phyloP scores from a whole-genome alignment of 257 asterid genomes.

The Nicotiana paniculata region DNA sequence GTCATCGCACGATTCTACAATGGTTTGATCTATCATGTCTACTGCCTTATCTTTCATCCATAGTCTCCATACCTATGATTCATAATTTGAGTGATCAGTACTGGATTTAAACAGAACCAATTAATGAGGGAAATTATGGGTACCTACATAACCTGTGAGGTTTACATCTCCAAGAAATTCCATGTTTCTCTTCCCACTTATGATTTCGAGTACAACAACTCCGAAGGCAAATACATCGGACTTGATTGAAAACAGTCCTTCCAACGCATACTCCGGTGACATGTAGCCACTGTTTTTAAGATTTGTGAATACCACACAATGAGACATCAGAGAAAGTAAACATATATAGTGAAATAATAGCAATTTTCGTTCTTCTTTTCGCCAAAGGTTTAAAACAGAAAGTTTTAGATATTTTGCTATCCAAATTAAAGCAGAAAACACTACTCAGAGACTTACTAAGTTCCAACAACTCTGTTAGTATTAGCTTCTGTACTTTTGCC shows the following conservation, averaged over 20 bases:
- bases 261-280: slow-evolving; percentile 28
- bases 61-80: slow-evolving; percentile 24
- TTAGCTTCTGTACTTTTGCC: slow-evolving; percentile 8
- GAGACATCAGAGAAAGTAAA: neutral
- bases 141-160: slow-evolving; percentile 28
- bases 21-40: slow-evolving; percentile 11
- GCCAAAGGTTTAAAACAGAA: neutral
- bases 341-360: neutral
- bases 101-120: neutral
- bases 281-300: slow-evolving; percentile 18
- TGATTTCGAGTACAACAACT: slow-evolving; percentile 23
- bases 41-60: slow-evolving; percentile 22
- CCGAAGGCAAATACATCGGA: slow-evolving; percentile 27
- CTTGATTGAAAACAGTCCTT: slow-evolving; percentile 21
- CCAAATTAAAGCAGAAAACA: neutral
- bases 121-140: neutral
- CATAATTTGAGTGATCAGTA: neutral
- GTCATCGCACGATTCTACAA: neutral
- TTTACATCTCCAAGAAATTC: slow-evolving; percentile 15
- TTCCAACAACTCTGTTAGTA: slow-evolving; percentile 9
- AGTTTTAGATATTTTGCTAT: neutral
- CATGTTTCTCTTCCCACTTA: slow-evolving; percentile 23
- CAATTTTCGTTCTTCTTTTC: neutral
- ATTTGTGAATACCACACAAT: neutral
- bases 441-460: slow-evolving; percentile 11